phyloP scores from a whole-genome alignment of 148 eudicot genomes.

The Camellia lanceoleosa region DNA sequence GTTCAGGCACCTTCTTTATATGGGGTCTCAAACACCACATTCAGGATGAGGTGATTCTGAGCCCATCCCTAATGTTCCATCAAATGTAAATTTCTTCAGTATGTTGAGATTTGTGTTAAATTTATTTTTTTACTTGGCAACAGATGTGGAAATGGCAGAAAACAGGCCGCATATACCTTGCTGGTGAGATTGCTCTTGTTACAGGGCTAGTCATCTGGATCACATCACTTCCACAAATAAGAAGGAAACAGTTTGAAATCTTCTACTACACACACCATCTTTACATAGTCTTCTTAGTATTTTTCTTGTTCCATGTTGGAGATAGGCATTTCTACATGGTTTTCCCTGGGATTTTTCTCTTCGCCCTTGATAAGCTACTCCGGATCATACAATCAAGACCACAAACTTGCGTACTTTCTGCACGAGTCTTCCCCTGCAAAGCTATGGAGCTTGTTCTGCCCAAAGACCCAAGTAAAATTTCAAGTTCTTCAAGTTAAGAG shows the following conservation, averaged over 20 bases:
- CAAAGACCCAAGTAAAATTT: constrained; percentile 61
- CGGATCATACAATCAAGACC: constrained; percentile 65
- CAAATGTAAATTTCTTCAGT: too few relatives aligned
- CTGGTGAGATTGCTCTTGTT: constrained; percentile 67
- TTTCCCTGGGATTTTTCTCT: constrained; percentile 72
- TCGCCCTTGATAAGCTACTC: constrained; percentile 63
- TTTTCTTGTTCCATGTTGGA: constrained; percentile 84
- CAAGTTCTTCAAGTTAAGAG: not conserved
- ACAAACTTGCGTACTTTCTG: constrained; percentile 56
- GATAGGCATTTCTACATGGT: constrained; percentile 76
- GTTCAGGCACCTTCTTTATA: constrained; percentile 66
- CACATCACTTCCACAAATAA: constrained; percentile 76
- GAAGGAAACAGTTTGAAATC: constrained; percentile 62
- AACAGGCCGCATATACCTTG: constrained; percentile 71
- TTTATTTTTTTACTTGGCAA: not conserved
- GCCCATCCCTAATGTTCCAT: not conserved
- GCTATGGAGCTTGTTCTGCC: constrained; percentile 68
- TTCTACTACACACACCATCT: constrained; percentile 84
- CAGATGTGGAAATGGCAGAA: constrained; percentile 94
- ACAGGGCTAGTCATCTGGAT: constrained; percentile 66
- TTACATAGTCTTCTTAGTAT: constrained; percentile 55
- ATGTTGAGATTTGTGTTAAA: too few relatives aligned
- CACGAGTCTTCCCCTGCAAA: constrained; percentile 65
- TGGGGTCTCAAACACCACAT: constrained; percentile 57
- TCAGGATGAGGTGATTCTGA: constrained; percentile 42